Base-by-base conservation (phyloP, 2,329 filamentous ascomycete genomes). In the Lithohypha guttulata region DNA sequence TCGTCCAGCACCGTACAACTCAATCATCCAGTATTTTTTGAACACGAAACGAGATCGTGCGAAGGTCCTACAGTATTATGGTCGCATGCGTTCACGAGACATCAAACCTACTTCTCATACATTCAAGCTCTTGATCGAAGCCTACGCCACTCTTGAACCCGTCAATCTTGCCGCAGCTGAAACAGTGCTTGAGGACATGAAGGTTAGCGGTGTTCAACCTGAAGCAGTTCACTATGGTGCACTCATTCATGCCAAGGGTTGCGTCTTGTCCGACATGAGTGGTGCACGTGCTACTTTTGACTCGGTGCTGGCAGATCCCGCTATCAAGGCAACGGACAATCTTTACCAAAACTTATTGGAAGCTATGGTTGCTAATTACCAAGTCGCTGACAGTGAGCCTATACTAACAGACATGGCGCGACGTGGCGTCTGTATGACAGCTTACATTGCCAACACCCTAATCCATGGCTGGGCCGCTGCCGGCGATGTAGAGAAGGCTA, bases 11-110 rank as follows among this genome's bases (percentile, higher is more conserved):
- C 91, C 91, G 1, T 98, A 98, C 71, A 95, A 98, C 70, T 93
- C 85, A 63, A 83, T 98, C 79, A 98, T 98, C 77, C 91, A 98
- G 59, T 96, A 94, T 67, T 98, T 96, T 75, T 70, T 96, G 51
- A 93, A 84, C 42, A 96, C 89, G 40, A 96, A 96, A 75, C 84
- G 86, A 38, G 89, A 98, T 61, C 89, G 91, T 65, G 67, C 71
- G 60, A 96, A 96, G 75, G 89, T 95, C 4, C 71, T 98, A 17
- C 73, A 79, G 21, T 98, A 96, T 70, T 96, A 93, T 58, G 81
- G 93, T 61, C 84, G 89, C 46, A 96, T 98, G 91, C 77, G 81
- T 58, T 71, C 76, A 15, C 84, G 81, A 65, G 77, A 79, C 41
- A 98, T 98, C 56, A 70, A 82, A 44, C 89, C 91, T 2, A 96